A percentile compares a stretch with the other conserved stretches of the same genome.
Evolutionary conservation across 257 asterid genomes (phyloP).

Genomic region (Solanum peruvianum): DNA sequence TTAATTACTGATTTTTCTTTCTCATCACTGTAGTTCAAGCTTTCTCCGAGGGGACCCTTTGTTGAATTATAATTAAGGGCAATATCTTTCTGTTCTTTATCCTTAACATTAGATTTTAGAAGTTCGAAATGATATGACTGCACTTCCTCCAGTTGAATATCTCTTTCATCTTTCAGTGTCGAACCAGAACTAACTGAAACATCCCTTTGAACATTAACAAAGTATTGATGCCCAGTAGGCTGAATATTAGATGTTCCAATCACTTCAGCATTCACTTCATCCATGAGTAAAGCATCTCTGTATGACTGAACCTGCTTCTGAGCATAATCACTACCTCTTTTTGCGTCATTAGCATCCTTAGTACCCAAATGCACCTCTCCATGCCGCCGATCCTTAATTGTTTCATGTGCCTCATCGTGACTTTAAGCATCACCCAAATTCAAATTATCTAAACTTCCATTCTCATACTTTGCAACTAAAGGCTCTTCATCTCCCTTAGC

Average conservation of each 20-base stretch:
- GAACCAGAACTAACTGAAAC: slow-evolving; percentile 10
- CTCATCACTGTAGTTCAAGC: not conserved
- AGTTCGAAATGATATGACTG: slow-evolving; percentile 8
- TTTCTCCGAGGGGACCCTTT: not conserved
- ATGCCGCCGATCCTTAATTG: slow-evolving; percentile 12
- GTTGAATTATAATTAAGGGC: not conserved
- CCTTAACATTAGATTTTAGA: slow-evolving; percentile 13
- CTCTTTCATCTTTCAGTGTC: slow-evolving; percentile 11
- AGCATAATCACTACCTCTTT: slow-evolving; percentile 9
- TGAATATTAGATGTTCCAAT: slow-evolving; percentile 1
- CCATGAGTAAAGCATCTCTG: slow-evolving; percentile 7
- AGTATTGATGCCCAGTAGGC: slow-evolving; percentile 9
- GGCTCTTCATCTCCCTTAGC: too few relatives aligned
- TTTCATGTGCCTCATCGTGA: slow-evolving; percentile 3
- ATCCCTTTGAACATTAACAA: slow-evolving; percentile 6
- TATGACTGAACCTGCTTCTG: slow-evolving; percentile 13
- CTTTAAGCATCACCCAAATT: not conserved
- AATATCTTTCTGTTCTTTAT: slow-evolving; percentile 16
- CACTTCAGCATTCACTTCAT: slow-evolving; percentile 5
- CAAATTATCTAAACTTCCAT: slow-evolving; percentile 18
- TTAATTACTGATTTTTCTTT: not conserved
- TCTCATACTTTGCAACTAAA: slow-evolving; percentile 10
- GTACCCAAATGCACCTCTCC: slow-evolving; percentile 10
- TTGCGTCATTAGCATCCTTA: slow-evolving; percentile 20
- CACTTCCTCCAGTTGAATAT: slow-evolving; percentile 8